Percentiles rank a stretch among this genome's conserved stretches.
phyloP scores from a whole-genome alignment of 352 stramenopile genomes.

The Globisporangium mamillatum region DNA sequence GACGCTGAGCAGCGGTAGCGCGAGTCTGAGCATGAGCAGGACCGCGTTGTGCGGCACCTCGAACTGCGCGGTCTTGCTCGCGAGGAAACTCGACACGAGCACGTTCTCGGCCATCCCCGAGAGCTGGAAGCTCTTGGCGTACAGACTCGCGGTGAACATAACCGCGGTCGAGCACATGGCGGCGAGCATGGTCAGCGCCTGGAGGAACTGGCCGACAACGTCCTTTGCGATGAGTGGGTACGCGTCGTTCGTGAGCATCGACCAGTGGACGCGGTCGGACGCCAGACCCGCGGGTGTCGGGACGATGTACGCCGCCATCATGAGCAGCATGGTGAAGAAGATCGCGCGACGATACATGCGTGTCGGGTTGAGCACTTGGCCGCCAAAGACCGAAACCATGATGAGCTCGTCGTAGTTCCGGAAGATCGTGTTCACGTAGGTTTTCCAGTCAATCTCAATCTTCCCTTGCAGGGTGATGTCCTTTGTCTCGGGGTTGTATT shows the following conservation, averaged over 20 bases:
- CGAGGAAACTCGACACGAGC: conserved; percentile 71
- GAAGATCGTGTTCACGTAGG: conserved; percentile 93
- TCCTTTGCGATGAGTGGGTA: conserved; percentile 68
- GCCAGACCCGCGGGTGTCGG: conserved; percentile 75
- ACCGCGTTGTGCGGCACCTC: conserved; percentile 37
- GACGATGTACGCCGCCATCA: conserved; percentile 83
- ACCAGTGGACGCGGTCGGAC: background rate
- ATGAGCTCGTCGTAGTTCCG: conserved; percentile 96
- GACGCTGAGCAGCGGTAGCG: conserved; percentile 40
- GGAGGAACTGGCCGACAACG: conserved; percentile 72
- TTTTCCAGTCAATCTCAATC: conserved; percentile 67
- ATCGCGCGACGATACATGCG: conserved; percentile 86
- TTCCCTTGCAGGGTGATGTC: conserved; percentile 62
- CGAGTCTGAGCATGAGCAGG: conserved; percentile 30
- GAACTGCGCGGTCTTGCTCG: conserved; percentile 38
- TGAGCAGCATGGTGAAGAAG: conserved; percentile 65
- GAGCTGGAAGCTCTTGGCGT: conserved; percentile 79
- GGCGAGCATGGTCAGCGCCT: conserved; percentile 66
- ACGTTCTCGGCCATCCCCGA: conserved; percentile 67
- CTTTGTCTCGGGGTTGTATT: conserved; percentile 14
- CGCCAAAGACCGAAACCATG: conserved; percentile 87
- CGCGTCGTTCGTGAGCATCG: conserved; percentile 73
- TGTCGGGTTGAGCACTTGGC: conserved; percentile 85
- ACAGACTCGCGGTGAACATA: conserved; percentile 84
- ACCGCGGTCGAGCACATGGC: conserved; percentile 73